A percentile compares a stretch with the other conserved stretches of the same genome.
phyloP scores from a whole-genome alignment of 768 basidiomycete species.

The Pulveroboletus ravenelii region DNA sequence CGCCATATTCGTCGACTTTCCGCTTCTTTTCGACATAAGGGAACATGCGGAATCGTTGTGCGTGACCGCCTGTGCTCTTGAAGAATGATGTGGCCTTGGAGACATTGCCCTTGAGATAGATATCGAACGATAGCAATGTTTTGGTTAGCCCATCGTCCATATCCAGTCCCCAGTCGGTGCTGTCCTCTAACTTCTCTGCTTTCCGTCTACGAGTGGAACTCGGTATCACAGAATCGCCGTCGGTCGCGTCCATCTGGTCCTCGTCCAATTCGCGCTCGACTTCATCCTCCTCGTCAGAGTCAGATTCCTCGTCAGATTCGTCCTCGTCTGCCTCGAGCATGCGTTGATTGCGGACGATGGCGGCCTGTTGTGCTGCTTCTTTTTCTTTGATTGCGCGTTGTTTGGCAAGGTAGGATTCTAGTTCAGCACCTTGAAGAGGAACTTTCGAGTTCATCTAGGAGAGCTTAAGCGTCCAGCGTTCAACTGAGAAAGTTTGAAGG shows the following conservation, averaged over 20 bases:
- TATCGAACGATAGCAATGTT: slow-evolving; percentile 85
- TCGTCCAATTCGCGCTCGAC: slow-evolving; percentile 49
- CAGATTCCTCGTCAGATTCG: slow-evolving; percentile 68
- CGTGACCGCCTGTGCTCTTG: slow-evolving; percentile 65
- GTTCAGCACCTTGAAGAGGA: slow-evolving; percentile 81
- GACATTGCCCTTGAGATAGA: slow-evolving; percentile 95
- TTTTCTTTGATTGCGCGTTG: slow-evolving; percentile 77
- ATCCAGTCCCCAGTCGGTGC: slow-evolving; percentile 65
- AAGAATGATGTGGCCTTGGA: slow-evolving; percentile 84
- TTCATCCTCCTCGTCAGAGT: slow-evolving; percentile 62
- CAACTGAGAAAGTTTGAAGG: slow-evolving; percentile 10
- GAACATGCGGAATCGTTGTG: slow-evolving; percentile 92
- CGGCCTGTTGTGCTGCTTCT: slow-evolving; percentile 82
- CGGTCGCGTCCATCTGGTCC: slow-evolving; percentile 43
- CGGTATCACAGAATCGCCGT: slow-evolving; percentile 27
- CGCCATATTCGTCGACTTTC: slow-evolving; percentile 92
- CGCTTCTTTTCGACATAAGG: slow-evolving; percentile 92
- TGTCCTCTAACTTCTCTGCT: slow-evolving; percentile 46
- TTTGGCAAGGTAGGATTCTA: slow-evolving; percentile 73
- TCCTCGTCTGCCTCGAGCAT: slow-evolving; percentile 95
- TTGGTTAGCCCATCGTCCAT: slow-evolving; percentile 72
- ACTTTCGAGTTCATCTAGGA: slow-evolving; percentile 82
- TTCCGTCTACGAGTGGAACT: slow-evolving; percentile 36
- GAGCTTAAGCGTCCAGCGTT: slow-evolving; percentile 1
- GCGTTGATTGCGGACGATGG: slow-evolving; percentile 73